These are phyloP conservation scores for Colletotrichum horii DNA, from an alignment of 2,329 filamentous ascomycete species.

Conservation along the genomic window DNA sequence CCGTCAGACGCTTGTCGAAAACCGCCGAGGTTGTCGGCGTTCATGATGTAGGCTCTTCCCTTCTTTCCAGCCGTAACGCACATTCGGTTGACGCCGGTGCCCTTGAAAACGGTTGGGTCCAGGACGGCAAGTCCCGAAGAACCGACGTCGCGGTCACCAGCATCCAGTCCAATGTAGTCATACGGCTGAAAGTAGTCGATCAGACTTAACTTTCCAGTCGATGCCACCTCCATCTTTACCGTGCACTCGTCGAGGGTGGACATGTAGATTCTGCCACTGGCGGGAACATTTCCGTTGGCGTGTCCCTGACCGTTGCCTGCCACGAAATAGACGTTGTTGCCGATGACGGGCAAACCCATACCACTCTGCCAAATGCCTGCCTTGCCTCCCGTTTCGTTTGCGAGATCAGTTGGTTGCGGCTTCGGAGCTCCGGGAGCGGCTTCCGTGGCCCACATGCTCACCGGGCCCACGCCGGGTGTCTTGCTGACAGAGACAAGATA, in stretches of 20 bases:
- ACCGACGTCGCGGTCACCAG: conserved; percentile 44
- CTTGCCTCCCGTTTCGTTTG: conserved; percentile 30
- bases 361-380: conserved; percentile 41
- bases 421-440: conserved; percentile 38
- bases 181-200: conserved; percentile 47
- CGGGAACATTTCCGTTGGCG: conserved; percentile 37
- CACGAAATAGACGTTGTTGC: conserved; percentile 31
- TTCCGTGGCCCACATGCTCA: conserved; percentile 29
- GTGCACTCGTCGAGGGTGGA: conserved; percentile 37
- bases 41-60: conserved; percentile 43
- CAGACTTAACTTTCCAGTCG: conserved; percentile 23
- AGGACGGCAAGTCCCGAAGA: conserved; percentile 37
- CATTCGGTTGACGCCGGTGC: conserved; percentile 37
- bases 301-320: conserved; percentile 34
- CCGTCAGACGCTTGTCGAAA: conserved; percentile 40
- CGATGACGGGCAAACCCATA: conserved; percentile 35
- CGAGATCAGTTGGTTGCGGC: conserved; percentile 24
- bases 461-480: conserved; percentile 32
- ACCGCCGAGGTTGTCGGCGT: conserved; percentile 45
- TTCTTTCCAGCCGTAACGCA: conserved; percentile 44
- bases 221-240: conserved; percentile 32
- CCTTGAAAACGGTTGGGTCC: conserved; percentile 36
- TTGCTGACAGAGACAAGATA: conserved; percentile 36
- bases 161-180: conserved; percentile 41
- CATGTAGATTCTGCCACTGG: conserved; percentile 35